phyloP scores from a whole-genome alignment of 257 asterid genomes.

The Scutellaria barbata region DNA sequence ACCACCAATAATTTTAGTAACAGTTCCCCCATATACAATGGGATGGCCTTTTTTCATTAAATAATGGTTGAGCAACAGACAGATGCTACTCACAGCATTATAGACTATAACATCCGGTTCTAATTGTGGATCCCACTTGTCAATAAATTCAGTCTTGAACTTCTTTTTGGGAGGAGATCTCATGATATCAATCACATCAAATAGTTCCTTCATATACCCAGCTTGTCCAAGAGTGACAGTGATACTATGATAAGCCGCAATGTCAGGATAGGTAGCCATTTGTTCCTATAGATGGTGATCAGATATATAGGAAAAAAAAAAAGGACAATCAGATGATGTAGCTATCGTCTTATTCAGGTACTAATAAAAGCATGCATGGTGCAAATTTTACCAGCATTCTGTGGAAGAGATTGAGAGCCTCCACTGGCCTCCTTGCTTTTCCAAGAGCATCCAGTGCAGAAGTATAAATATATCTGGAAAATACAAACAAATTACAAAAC shows the following conservation, averaged over 20 bases:
- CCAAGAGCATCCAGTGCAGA: constrained; percentile 91
- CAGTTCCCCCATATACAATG: not conserved
- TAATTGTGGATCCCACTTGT: constrained; percentile 89
- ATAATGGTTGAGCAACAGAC: not conserved
- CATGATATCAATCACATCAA: constrained; percentile 90
- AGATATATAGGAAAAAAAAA: not conserved
- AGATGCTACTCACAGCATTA: constrained; percentile 71
- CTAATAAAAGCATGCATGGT: constrained; percentile 21
- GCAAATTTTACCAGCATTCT: constrained; percentile 73
- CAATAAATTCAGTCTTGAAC: constrained; percentile 66
- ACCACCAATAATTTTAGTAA: constrained; percentile 11
- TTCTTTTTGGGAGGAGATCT: constrained; percentile 84
- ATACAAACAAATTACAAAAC: constrained; percentile 1
- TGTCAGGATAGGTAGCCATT: constrained; percentile 82
- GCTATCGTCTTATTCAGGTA: constrained; percentile 17
- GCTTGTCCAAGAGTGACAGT: constrained; percentile 99
- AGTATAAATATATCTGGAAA: constrained; percentile 69
- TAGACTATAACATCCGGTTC: constrained; percentile 86
- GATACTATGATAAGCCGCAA: constrained; percentile 81
- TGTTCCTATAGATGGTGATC: constrained; percentile 55
- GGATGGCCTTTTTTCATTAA: constrained; percentile 19
- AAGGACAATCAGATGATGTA: constrained; percentile 22
- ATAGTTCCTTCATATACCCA: constrained; percentile 91
- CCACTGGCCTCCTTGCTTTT: constrained; percentile 91
- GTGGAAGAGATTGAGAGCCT: constrained; percentile 83